A percentile compares a stretch with the other conserved stretches of the same genome.
These are phyloP conservation scores for Phytophthora niederhauseri DNA, from an alignment of 352 stramenopile species.

Conservation along the genomic window DNA sequence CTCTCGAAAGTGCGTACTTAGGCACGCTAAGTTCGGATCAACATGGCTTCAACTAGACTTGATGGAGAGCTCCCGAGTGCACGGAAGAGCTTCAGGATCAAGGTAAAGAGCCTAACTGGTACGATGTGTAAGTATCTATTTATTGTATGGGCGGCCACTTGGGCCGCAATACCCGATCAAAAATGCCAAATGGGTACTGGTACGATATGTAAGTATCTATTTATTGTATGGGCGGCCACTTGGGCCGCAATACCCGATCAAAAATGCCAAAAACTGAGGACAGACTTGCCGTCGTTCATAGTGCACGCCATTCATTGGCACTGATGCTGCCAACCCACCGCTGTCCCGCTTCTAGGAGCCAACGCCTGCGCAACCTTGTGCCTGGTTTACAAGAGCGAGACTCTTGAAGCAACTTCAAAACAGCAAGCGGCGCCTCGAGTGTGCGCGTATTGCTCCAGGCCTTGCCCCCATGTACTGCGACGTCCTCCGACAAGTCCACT, in stretches of 20 bases:
- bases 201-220: conserved; percentile 31
- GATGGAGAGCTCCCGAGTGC: too few species aligned
- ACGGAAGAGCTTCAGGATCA: too few species aligned
- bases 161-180: conserved; percentile 8
- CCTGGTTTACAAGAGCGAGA: too few species aligned
- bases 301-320: conserved; percentile 2
- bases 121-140: conserved; percentile 31
- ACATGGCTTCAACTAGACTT: not conserved
- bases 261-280: conserved; percentile 31
- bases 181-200: conserved; percentile 23
- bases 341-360: conserved; percentile 1
- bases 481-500: conserved; percentile 30
- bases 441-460: conserved; percentile 22
- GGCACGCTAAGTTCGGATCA: conserved; percentile 20
- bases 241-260: conserved; percentile 4
- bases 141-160: conserved; percentile 25
- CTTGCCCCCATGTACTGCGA: conserved; percentile 19
- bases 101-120: conserved; percentile 2
- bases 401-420: conserved; percentile 51
- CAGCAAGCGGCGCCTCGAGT: conserved; percentile 40
- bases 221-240: conserved; percentile 27
- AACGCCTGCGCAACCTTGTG: too few species aligned
- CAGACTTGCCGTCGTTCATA: conserved; percentile 16
- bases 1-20: conserved; percentile 36
- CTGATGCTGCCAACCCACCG: too few species aligned